Evolutionary conservation across 306 rosid genomes (phyloP), one percentile per base, ranked within the genome.

Genomic region (Ochetophila trinervis): DNA sequence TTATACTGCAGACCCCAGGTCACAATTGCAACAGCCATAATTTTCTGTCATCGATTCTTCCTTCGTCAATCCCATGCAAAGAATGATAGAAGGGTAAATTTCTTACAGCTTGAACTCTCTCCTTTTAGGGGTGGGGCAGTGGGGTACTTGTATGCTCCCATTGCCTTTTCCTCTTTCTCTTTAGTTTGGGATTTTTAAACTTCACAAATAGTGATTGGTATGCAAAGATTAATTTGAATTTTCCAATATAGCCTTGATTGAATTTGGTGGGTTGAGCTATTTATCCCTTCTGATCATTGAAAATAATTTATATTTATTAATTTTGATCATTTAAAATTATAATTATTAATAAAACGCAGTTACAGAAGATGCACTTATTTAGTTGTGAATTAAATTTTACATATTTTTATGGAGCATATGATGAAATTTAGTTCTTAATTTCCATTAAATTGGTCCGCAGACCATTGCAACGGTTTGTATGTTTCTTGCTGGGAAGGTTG

Each of bases 401-500:
- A 44, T 27, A 27, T 40, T 40, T 40, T 8, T 12, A 40, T 72
- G 65, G 70, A 53, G 32, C 18, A n/a, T 7, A 6, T 65, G 32
- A 71, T 76, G 37, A 37, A 62, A 18, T 65, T 74, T 47, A 21
- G 74, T 70, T 55, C 32, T 68, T 74, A 66, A 78, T 63, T 74
- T 62, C 59, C 6, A 55, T 69, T 65, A 30, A 63, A 69, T 53
- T 81, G 81, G 76, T 76, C 73, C 68, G 79, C 95, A 94, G 99
- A 94, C 87, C 62, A 83, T 94, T 64, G 97, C 99, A 63, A 94
- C 99, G 19, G 91, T 83, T 60, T 94, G 99, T 78, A 94, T 94
- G 99, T 94, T 94, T 83, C 97, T 94, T 66, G 97, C 99, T 60
- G 99, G 99, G 72, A 94, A 90, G 81, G 99, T 94, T 71, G 99